Percentiles rank a stretch among this genome's conserved stretches.
Conservation (phyloP, 2,329 filamentous ascomycete species). For the Stachybotrys echinatus region DNA sequence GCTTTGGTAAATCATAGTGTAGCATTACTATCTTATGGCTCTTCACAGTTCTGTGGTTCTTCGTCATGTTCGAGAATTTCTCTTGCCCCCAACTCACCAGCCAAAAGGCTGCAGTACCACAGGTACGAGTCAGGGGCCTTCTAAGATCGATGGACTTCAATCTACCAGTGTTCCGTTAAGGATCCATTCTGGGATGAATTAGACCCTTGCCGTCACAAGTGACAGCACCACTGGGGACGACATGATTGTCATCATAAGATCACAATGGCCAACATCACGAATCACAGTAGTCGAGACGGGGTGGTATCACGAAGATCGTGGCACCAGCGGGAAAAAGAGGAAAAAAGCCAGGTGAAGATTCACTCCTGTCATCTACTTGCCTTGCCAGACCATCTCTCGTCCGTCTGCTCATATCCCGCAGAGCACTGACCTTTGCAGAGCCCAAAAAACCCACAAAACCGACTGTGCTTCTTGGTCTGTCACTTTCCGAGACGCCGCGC, state of each 20-base stretch:
- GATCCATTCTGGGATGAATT: slow-evolving; percentile 61
- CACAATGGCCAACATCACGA: too few relatives aligned
- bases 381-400: neutral
- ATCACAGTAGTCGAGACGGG: too few relatives aligned
- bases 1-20: neutral
- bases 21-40: neutral
- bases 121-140: slow-evolving; percentile 28
- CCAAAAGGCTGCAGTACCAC: slow-evolving; percentile 16
- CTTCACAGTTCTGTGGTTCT: too few relatives aligned
- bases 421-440: neutral
- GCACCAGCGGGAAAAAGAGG: neutral
- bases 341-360: neutral
- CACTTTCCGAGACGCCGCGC: slow-evolving; percentile 28
- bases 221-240: slow-evolving; percentile 65
- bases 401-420: neutral
- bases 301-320: too few relatives aligned
- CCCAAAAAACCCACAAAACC: neutral
- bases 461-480: neutral
- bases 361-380: slow-evolving; percentile 10
- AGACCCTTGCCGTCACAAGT: slow-evolving; percentile 66
- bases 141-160: slow-evolving; percentile 29
- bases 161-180: slow-evolving; percentile 85
- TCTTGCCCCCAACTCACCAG: slow-evolving; percentile 33
- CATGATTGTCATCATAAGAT: neutral
- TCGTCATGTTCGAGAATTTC: slow-evolving; percentile 33